phyloP scores from a whole-genome alignment of 129 eudicot species.

The Erigeron canadensis region DNA sequence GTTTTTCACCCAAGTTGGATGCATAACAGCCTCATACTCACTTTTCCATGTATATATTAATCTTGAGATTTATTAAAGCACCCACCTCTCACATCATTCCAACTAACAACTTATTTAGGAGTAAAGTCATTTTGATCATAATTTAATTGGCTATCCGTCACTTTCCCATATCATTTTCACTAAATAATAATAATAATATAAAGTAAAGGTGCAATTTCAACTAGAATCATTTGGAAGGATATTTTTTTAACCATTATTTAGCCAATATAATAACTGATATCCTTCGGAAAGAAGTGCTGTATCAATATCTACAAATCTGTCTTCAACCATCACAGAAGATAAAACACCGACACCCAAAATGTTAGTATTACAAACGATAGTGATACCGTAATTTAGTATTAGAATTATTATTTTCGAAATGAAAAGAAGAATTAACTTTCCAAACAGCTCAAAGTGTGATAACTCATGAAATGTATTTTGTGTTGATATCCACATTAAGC shows the following conservation, averaged over 20 bases:
- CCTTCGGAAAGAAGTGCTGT: neutral
- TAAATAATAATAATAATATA: neutral
- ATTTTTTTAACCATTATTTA: too few relatives aligned
- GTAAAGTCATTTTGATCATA: neutral
- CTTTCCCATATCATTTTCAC: conserved; percentile 7
- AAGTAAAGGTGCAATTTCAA: neutral
- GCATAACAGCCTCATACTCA: too few relatives aligned
- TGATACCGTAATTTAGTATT: neutral
- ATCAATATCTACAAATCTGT: neutral
- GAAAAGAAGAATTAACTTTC: neutral
- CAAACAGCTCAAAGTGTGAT: neutral
- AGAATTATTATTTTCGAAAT: neutral
- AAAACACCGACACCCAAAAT: neutral
- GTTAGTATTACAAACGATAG: neutral
- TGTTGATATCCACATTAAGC: neutral
- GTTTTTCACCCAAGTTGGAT: too few relatives aligned
- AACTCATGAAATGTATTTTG: neutral
- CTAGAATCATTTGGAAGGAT: neutral
- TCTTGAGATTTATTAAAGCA: neutral
- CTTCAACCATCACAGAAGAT: neutral
- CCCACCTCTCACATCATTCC: conserved; percentile 29
- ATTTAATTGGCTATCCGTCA: conserved; percentile 9
- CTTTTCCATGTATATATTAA: too few relatives aligned
- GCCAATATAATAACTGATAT: neutral
- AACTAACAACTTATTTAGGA: conserved; percentile 14